Base-by-base conservation (phyloP, 1,139 yeast species). In the Yamadazyma blattariae region DNA sequence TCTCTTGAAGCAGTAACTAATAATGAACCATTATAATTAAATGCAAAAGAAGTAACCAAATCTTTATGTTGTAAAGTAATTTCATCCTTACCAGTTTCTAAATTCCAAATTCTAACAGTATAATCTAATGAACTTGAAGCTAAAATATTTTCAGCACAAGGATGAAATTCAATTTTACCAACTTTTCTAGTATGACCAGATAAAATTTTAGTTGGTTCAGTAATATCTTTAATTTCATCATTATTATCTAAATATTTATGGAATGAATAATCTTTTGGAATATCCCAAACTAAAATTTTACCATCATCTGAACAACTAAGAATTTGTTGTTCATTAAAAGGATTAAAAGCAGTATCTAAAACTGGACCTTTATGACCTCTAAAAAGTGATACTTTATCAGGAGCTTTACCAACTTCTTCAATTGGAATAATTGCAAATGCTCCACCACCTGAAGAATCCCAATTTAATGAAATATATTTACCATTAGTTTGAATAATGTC, bases 391-490 rank as follows among this genome's bases (percentile, higher is more conserved):
- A 89, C 92, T 41, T 84, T 79, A 51, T 92, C 98, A 5, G 97
- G 97, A 8, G 92, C 82, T 59, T 89, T 92, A n/a, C 97, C 97
- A 14, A 79, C 82, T 59, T 90, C 97, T 8, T 59, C 55, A 21
- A 87, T 67, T 2, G 98, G 98, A 38, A 92, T 80, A 12, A 92
- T 84, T 1, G 96, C 96, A 68, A 92, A 90, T 0, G 97, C 94
- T 36, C 98, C 98, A 43, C 97, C 97, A 29, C 97, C 97, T 7
- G 95, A 83, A 15, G 97, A 74, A 42, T 87, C 89, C 96, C 96
- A 89, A 59, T 88, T 89, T 42, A 88, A 85, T 0, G 96, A 74
- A 27, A 92, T 64, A 54, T 78, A 92, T 59, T 84, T 82, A 23
- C 96, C 94, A 57, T 92, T 92, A 44, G 60, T 42, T 34, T 86